Evolutionary conservation across 768 basidiomycete species (phyloP).

Genomic region (Podaxis sp.): DNA sequence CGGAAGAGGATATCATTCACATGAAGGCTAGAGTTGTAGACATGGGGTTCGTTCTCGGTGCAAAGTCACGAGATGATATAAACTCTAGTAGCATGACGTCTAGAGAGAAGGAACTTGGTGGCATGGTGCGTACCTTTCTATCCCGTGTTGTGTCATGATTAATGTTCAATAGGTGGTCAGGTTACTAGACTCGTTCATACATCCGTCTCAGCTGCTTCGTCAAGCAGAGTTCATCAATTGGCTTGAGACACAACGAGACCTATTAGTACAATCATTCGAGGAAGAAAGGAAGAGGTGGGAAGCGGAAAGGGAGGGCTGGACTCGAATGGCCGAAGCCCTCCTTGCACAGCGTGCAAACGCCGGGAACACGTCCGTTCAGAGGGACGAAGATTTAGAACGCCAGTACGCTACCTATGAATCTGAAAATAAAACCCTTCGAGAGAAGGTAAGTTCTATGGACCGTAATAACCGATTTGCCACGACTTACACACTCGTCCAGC

Average conservation of each 20-base stretch:
- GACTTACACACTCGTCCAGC: slow-evolving; percentile 32
- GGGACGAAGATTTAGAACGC: slow-evolving; percentile 57
- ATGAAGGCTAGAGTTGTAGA: slow-evolving; percentile 48
- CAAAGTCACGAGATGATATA: neutral
- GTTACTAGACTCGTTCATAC: slow-evolving; percentile 35
- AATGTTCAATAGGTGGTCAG: slow-evolving; percentile 38
- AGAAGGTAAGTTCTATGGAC: slow-evolving; percentile 43
- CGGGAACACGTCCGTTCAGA: slow-evolving; percentile 24
- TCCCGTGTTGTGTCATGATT: slow-evolving; percentile 13
- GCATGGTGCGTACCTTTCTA: slow-evolving; percentile 46
- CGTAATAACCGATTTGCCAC: neutral
- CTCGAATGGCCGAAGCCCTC: slow-evolving; percentile 65
- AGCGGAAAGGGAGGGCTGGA: slow-evolving; percentile 64
- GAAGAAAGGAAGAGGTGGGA: slow-evolving; percentile 63
- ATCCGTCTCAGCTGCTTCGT: slow-evolving; percentile 44
- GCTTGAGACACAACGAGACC: slow-evolving; percentile 57
- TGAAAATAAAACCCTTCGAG: slow-evolving; percentile 61
- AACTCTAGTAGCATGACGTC: slow-evolving; percentile 16
- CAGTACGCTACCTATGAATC: slow-evolving; percentile 47
- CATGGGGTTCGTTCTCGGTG: slow-evolving; percentile 31
- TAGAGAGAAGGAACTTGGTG: slow-evolving; percentile 50
- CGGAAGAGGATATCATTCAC: slow-evolving; percentile 42
- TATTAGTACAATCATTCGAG: slow-evolving; percentile 46
- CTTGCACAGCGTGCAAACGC: slow-evolving; percentile 46
- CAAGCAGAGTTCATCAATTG: slow-evolving; percentile 64